Evolutionary conservation across 495 filamentous ascomycete genomes (phyloP), one percentile per base, ranked within the genome.

Genomic region (Aspergillus conjunctus): DNA sequence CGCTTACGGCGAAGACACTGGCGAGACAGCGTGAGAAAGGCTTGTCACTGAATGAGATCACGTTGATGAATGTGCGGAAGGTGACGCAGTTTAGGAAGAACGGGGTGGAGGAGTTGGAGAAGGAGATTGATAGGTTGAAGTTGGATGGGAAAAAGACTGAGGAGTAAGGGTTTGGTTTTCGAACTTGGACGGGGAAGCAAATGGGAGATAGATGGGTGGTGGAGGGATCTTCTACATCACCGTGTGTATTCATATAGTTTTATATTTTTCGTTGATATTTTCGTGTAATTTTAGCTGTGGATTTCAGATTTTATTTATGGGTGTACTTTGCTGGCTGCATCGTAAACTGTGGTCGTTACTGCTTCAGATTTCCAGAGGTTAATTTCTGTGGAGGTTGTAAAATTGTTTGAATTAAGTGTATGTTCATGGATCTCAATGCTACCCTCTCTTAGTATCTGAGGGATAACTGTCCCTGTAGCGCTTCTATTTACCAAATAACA

Each of bases 1-100:
- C 89, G 54, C 86, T 97, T 80, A 96, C 92, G 15, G 94, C 94
- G 4, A 84, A 85, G 49, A 86, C 90, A 0, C 77, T 98, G 0
- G 90, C 87, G 39, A 80, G 81, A 43, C 78, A 88, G 64, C 77
- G 87, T 33, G 71, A 67, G 12, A 66, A 83, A 52, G 74, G 75
- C 4, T 60, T 80, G 43, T 71, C 72, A 4, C 74, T 90, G 58
- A 87, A 84, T 59, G 81, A 89, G 3, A 72, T 94, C 43, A 97
- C 93, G 31, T 75, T 77, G 33, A 80, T 75, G 73, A 97, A 98
- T 74, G 84, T 93, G 20, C 68, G 71, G 56, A 98, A 98, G 75
- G 91, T 96, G n/a, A 95, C 91, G 51, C 76, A 77, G 66, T 98
- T 81, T 77, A 80, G 94, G 54, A 70, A 79, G 61, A 71, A 82